Percentiles rank a stretch among this genome's conserved stretches.
phyloP scores from a whole-genome alignment of 305 asterid genomes.

The Coffea humblotiana region DNA sequence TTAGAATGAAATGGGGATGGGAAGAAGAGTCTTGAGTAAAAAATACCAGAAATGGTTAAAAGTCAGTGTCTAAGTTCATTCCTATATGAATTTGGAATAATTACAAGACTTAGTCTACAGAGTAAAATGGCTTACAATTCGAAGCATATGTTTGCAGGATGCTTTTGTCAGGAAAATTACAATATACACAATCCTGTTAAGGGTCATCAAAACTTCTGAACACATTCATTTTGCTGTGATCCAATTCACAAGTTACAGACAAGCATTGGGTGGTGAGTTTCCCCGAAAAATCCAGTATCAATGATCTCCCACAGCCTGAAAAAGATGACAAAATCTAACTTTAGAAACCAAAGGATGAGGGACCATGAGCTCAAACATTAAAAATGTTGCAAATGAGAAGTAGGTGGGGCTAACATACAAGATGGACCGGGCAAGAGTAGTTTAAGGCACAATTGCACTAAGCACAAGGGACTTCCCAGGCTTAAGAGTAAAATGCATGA shows the following conservation, averaged over 20 bases:
- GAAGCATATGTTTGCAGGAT: constrained; percentile 23
- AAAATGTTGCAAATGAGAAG: background rate
- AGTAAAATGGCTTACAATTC: constrained; percentile 28
- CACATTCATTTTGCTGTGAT: constrained; percentile 15
- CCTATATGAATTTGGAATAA: constrained; percentile 11
- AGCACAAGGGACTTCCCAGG: too few relatives aligned
- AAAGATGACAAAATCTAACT: background rate
- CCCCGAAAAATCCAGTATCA: constrained; percentile 8
- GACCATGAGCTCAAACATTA: background rate
- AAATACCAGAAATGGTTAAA: background rate
- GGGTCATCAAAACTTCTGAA: constrained; percentile 15
- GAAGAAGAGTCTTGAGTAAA: background rate
- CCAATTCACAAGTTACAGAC: background rate
- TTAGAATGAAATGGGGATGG: background rate
- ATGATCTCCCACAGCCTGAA: constrained; percentile 12
- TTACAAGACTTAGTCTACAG: constrained; percentile 20
- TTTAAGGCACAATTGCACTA: too few relatives aligned
- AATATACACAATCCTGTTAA: constrained; percentile 26
- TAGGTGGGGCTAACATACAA: background rate
- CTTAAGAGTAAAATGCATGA: background rate
- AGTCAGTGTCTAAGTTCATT: background rate
- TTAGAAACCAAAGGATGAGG: background rate
- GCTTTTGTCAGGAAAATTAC: constrained; percentile 29
- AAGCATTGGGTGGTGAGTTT: constrained; percentile 7
- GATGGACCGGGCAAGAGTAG: too few relatives aligned